These are phyloP conservation scores for Penicillium brasilianum DNA, from an alignment of 2,329 filamentous ascomycete genomes.

Conservation along the genomic window DNA sequence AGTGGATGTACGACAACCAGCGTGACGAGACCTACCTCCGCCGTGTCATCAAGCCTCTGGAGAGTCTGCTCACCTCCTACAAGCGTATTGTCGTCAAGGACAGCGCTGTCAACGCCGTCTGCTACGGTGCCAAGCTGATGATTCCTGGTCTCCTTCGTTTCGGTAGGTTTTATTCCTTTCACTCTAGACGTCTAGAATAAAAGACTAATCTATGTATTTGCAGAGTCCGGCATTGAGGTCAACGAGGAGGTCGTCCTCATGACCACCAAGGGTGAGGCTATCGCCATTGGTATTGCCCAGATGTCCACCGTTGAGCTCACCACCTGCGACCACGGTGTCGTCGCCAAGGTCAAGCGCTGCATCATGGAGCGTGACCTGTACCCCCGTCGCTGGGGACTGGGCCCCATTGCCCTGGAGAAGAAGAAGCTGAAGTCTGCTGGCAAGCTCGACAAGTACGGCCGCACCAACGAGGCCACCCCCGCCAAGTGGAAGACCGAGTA, in stretches of 20 bases:
- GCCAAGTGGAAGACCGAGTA: slow-evolving; percentile 92
- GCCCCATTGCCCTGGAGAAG: slow-evolving; percentile 92
- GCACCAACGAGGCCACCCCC: slow-evolving; percentile 88
- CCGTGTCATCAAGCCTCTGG: slow-evolving; percentile 87
- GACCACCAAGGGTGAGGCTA: slow-evolving; percentile 98
- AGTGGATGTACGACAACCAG: slow-evolving; percentile 95
- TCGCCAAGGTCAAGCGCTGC: slow-evolving; percentile 98
- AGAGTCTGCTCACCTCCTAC: slow-evolving; percentile 89
- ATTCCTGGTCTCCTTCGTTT: slow-evolving; percentile 93
- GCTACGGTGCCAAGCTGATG: slow-evolving; percentile 99
- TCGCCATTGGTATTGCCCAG: slow-evolving; percentile 92
- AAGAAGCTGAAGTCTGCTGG: slow-evolving; percentile 99
- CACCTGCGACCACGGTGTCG: slow-evolving; percentile 95
- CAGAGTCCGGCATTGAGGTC: slow-evolving; percentile 87
- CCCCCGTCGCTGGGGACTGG: slow-evolving; percentile 94
- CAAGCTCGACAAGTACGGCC: slow-evolving; percentile 97
- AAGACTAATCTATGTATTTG: slow-evolving; percentile 13
- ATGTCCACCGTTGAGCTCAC: slow-evolving; percentile 98
- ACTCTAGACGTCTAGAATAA: too few relatives aligned
- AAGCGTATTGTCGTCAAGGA: slow-evolving; percentile 99
- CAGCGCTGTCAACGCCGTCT: slow-evolving; percentile 93
- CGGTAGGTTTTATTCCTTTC: slow-evolving; percentile 60
- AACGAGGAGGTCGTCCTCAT: slow-evolving; percentile 97
- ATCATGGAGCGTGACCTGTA: slow-evolving; percentile 99
- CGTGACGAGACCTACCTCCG: slow-evolving; percentile 92